A percentile compares a stretch with the other conserved stretches of the same genome.
Conservation (phyloP, 2,329 filamentous ascomycete species). For the Aspergillus thermomutatus region DNA sequence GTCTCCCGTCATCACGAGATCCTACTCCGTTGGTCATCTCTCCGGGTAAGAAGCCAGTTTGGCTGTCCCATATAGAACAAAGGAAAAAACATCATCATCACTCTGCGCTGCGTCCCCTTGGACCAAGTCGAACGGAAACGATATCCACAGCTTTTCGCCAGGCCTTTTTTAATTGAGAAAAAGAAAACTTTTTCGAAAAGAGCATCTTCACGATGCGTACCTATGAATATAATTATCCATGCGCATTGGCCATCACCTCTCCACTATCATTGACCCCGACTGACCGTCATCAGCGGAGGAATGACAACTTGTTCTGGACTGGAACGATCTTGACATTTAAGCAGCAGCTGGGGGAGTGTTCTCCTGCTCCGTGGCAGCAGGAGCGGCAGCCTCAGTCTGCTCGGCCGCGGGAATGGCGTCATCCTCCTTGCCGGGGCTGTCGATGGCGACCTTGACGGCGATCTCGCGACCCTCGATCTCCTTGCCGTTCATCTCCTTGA, state of each 20-base stretch:
- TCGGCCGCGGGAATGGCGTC: constrained; percentile 57
- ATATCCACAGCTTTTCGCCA: constrained; percentile 18
- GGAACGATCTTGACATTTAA: constrained; percentile 28
- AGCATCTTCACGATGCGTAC: constrained; percentile 15
- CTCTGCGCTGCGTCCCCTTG: constrained; percentile 5
- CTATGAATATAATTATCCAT: constrained; percentile 25
- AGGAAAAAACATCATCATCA: constrained; percentile 22
- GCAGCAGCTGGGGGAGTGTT: constrained; percentile 35
- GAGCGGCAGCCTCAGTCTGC: constrained; percentile 29
- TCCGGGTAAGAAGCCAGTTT: constrained; percentile 10
- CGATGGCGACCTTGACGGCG: constrained; percentile 99
- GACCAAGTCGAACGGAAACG: constrained; percentile 24
- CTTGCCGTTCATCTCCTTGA: constrained; percentile 98
- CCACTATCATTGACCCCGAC: constrained; percentile 1
- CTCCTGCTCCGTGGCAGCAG: background rate
- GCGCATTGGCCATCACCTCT: constrained; percentile 7
- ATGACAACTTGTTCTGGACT: constrained; percentile 13
- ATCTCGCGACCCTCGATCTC: constrained; percentile 98
- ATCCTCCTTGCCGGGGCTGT: constrained; percentile 99
- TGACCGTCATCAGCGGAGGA: background rate
- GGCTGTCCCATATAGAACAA: constrained; percentile 13
- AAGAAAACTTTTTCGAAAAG: constrained; percentile 2
- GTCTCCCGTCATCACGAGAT: constrained; percentile 17
- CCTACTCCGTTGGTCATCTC: constrained; percentile 17
- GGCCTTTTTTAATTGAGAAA: constrained; percentile 9